Conservation (phyloP, 176 grass and related monocot genomes). For the Zea luxurians region DNA sequence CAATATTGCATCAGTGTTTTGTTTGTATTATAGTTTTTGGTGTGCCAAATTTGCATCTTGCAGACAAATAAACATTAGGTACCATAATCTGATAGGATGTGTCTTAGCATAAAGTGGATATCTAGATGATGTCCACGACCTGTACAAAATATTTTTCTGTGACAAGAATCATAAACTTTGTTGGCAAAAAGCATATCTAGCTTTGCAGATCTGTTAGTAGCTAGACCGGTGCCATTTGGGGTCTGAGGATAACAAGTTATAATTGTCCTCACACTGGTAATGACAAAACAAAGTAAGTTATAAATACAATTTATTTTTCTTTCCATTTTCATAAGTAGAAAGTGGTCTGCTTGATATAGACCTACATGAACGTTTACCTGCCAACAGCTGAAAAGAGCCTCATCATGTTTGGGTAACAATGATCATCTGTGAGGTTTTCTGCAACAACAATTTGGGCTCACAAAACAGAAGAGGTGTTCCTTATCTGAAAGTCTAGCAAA, state of each 20-base stretch:
- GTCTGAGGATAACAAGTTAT: conserved; percentile 94
- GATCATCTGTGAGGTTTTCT: conserved; percentile 98
- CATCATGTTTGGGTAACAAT: conserved; percentile 98
- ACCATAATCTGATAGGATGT: conserved; percentile 7
- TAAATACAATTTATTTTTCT: conserved; percentile 23
- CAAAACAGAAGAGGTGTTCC: conserved; percentile 21
- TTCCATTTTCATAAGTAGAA: conserved; percentile 9
- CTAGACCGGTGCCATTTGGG: conserved; percentile 74
- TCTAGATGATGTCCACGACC: not conserved
- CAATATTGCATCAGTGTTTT: conserved; percentile 8
- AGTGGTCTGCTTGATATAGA: conserved; percentile 14
- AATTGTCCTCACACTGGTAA: conserved; percentile 91
- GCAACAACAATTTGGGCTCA: conserved; percentile 92
- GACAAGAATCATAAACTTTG: not conserved
- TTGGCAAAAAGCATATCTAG: conserved; percentile 99
- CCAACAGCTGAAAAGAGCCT: conserved; percentile 93
- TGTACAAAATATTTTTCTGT: not conserved
- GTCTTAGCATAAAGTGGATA: not conserved
- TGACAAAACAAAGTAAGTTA: conserved; percentile 29
- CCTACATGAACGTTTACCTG: conserved; percentile 57
- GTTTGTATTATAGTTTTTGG: not conserved
- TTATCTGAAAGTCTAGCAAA: conserved; percentile 29
- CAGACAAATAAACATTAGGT: conserved; percentile 14
- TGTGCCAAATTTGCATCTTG: conserved; percentile 19
- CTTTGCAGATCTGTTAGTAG: conserved; percentile 86